Base-by-base conservation (phyloP, 176 grass and related monocot species). In the Rhipidocladum racemiflorum region DNA sequence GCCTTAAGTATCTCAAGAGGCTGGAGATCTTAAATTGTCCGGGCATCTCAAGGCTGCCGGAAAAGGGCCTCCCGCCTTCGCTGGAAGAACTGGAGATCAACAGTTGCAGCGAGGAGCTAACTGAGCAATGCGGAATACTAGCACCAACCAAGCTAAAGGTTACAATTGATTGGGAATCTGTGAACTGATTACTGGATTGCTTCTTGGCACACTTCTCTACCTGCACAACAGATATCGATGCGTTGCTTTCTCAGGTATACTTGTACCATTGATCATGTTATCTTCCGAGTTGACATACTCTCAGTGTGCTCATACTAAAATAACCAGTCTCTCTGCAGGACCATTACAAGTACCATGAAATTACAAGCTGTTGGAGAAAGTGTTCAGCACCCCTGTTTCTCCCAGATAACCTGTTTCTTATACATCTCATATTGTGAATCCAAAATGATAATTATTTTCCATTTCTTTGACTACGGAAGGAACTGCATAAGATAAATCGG, bases 71-170 rank as follows among this genome's bases (percentile, higher is more conserved):
- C 32, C 62, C 86, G 45, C 72, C 36, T 23, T 74, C 73, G 3
- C 84, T 90, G 65, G 73, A 90, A 78, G 0, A 49, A n/a, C 14
- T 90, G 45, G 6, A 10, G 3, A 48, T 90, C 14, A 0, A 0
- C 0, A 0, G 0, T 0, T 73, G 84, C 64, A 21, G 1, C 0
- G 0, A 61, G 0, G 11, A 74, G 65, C 65, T 79, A 50, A 1
- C 0, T 28, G 43, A 25, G 0, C 2, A 53, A 6, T 90, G 84
- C 64, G 68, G 32, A 15, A 17, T 0, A 5, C 32, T 74, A 68
- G 75, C 46, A 70, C 43, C 30, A 24, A 42, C 30, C 36, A 68
- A 84, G 49, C 75, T 66, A 60, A 65, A 12, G 6, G 65, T 78
- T 23, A 23, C 0, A 29, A 51, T 70, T n/a, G 0, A 18, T 45